Evolutionary conservation across 306 rosid species (phyloP), one percentile per base, ranked within the genome.

Genomic region (Cucumis melo): DNA sequence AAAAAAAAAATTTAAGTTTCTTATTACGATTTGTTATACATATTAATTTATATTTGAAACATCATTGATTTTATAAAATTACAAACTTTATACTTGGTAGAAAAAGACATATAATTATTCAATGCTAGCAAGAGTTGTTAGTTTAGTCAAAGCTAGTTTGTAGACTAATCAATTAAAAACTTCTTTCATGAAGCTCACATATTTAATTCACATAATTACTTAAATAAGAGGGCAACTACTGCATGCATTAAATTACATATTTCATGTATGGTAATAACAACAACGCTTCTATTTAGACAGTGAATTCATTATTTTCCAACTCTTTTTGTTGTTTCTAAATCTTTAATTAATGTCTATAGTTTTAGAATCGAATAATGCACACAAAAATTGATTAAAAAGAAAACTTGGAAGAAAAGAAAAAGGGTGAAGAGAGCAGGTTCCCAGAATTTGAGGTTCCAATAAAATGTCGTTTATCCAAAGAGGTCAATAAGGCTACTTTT

Each of bases 401-500:
- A 50, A 7, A 72, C 24, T 48, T 48, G 0, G 42, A 50, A 70
- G 6, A 42, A 42, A 64, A 65, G 48, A 4, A 19, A 38, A 42
- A 42, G n/a, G 6, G 14, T 41, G 13, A 48, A 29, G 50, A 16
- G 12, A 71, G 14, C 24, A 51, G 60, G 16, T 27, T 51, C 46
- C 77, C 77, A 73, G 46, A 73, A 73, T 51, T 73, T 73, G 19
- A 73, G 77, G 77, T 73, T 62, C 62, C 77, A 51, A 53, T 10
- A 73, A 51, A 1, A 29, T 61, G 60, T 72, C 76, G 76, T 72
- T 72, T 72, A 72, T 50, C 23, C 24, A 72, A 71, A 14, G 14
- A 64, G 50, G 75, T 70, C 75, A 70, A 70, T 44, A 68, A 44
- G 74, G 4, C 74, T 68, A 68, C 19, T 20, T 68, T 46, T 4